phyloP scores from a whole-genome alignment of 1,284 basidiomycete genomes.

The Mycena sp. region DNA sequence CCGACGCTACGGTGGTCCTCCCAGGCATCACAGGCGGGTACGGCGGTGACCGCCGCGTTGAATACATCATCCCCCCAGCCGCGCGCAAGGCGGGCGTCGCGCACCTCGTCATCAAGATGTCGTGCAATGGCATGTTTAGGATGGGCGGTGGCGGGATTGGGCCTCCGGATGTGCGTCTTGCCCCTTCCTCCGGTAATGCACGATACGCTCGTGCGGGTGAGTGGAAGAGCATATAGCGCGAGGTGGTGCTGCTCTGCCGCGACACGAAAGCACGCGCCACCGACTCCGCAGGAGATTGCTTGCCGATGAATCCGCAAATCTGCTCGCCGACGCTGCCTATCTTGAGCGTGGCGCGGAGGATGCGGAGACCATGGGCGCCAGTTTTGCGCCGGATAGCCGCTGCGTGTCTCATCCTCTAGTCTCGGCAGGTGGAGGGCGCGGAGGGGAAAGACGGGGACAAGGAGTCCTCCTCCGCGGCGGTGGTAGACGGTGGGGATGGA shows the following conservation, averaged over 20 bases:
- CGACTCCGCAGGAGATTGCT: neutral
- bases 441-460: too few species aligned
- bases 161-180: conserved; percentile 75
- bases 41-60: conserved; percentile 89
- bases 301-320: too few species aligned
- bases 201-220: neutral
- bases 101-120: conserved; percentile 88
- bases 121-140: conserved; percentile 95
- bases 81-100: conserved; percentile 73
- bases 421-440: too few species aligned
- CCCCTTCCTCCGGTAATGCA: neutral
- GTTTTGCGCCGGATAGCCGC: too few species aligned
- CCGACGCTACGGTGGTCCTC: neutral
- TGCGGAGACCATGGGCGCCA: too few species aligned
- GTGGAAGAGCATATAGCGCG: neutral
- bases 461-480: neutral
- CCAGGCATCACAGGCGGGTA: conserved; percentile 92
- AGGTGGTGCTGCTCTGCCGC: neutral
- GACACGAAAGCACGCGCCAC: neutral
- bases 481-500: neutral
- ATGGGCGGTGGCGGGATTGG: conserved; percentile 83
- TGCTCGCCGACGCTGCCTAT: too few species aligned
- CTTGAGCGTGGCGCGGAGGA: too few species aligned
- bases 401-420: too few species aligned
- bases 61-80: conserved; percentile 86